Conservation (phyloP, 495 filamentous ascomycete genomes). For the Venustampulla echinocandica region DNA sequence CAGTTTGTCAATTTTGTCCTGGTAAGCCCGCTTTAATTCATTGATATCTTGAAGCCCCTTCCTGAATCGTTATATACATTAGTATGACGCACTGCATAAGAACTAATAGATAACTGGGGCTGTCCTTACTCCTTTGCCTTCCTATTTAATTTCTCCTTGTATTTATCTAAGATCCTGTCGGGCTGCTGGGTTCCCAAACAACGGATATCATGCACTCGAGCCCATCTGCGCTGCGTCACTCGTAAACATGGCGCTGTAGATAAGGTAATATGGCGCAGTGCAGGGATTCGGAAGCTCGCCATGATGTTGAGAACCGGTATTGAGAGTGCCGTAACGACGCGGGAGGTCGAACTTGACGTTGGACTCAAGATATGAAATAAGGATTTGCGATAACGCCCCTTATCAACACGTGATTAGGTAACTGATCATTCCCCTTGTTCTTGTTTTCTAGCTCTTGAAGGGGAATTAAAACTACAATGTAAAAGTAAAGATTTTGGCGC, state of each 20-base stretch:
- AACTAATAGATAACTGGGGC: not conserved
- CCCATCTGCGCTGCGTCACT: slow-evolving; percentile 67
- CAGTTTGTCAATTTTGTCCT: slow-evolving; percentile 61
- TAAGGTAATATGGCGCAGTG: slow-evolving; percentile 23
- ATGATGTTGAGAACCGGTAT: too few relatives aligned
- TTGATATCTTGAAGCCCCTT: slow-evolving; percentile 67
- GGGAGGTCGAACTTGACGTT: not conserved
- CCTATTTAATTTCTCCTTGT: slow-evolving; percentile 71
- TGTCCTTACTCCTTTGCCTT: slow-evolving; percentile 65
- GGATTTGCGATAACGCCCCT: too few relatives aligned
- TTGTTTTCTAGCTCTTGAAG: too few relatives aligned
- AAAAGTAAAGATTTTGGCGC: too few relatives aligned
- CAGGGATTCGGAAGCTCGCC: slow-evolving; percentile 23
- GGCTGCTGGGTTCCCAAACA: slow-evolving; percentile 65
- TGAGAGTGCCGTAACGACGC: not conserved
- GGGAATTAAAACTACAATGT: too few relatives aligned
- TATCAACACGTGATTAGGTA: not conserved
- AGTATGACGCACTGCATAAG: not conserved
- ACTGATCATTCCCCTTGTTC: not conserved
- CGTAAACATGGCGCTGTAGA: slow-evolving; percentile 22
- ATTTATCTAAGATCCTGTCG: slow-evolving; percentile 65
- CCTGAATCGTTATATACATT: slow-evolving; percentile 29
- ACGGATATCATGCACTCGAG: slow-evolving; percentile 84
- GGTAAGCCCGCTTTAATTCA: slow-evolving; percentile 72
- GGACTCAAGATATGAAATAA: not conserved